Evolutionary conservation across 2,329 filamentous ascomycete species (phyloP), one percentile per base, ranked within the genome.

Genomic region (Xylogone sp.): DNA sequence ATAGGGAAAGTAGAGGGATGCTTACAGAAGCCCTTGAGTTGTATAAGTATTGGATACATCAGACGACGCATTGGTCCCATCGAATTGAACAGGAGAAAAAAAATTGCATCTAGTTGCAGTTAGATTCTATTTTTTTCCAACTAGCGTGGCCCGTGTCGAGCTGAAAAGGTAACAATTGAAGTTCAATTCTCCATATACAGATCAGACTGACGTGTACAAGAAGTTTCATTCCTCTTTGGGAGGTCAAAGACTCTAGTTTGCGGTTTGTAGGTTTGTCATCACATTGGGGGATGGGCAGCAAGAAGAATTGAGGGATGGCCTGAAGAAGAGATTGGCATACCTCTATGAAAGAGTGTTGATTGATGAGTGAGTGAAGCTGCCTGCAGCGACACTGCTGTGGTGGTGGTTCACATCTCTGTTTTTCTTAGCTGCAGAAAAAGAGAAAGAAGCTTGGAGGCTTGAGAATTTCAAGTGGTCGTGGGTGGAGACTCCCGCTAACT

Each of bases 211-310:
- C 88, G 88, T 93, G 85, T 82, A 89, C 84, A 82, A 78, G 69
- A 71, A 83, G 86, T 93, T 92, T 92, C 88, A 93, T 86, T 80
- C 75, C 78, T 83, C 78, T 70, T 69, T n/a, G n/a, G n/a, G 70
- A 76, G 87, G 84, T 95, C 90, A 94, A 94, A 95, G 90, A 95
- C 90, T 95, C 90, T 95, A 95, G 88, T 92, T 92, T 86, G 85
- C 82, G 87, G 87, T 90, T 86, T 81, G 78, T 75, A 77, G n/a
- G 70, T 71, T 74, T 90, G 84, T 92, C 89, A 93, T 93, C 89
- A 90, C 68, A 69, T 73, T 72, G 75, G 59, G 56, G 55, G 59
- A 62, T 59, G 53, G 46, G 45, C n/a, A n/a, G n/a, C n/a, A n/a
- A n/a, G n/a, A n/a, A n/a, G n/a, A n/a, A n/a, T n/a, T n/a, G 29